Base-by-base conservation (phyloP, 495 filamentous ascomycete genomes). In the Aspergillus bridgeri region DNA sequence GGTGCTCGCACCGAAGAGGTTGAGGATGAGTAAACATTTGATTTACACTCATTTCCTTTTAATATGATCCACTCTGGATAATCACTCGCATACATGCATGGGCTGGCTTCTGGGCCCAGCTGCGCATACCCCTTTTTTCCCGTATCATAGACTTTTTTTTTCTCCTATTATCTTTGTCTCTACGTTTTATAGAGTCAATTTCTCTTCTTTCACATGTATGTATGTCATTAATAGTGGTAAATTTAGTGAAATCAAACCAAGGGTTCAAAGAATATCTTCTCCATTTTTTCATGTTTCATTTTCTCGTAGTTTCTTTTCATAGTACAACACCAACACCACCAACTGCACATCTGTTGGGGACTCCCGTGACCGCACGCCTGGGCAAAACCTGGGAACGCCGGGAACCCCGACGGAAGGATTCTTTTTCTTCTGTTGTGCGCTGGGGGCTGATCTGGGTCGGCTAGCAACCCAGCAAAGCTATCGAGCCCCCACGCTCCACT, bases 1-100 rank as follows among this genome's bases (percentile, higher is more conserved):
- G 80, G 77, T 56, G 74, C 81, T 55, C 85, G 82, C 69, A 75
- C 84, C 47, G 79, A 80, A 49, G 81, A 83, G 48, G 82, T 83
- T 50, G 87, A 89, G 67, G 87, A 90, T 60, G 84, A 88, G 70
- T 87, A 81, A 72, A 75, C 54, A 54, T 54, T 64, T 64, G 50
- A 27, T 51, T 53, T 58, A 49, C 59, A 29, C 60, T 64, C 58
- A 56, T 70, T 65, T 71, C 66, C 51, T 60, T 59, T 64, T 64
- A 68, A 69, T 61, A 65, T 60, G 54, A 56, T 64, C 56, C 56
- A 11, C 60, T 60, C 63, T 67, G 65, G 65, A 65, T 69, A 38
- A 66, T 60, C 65, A 69, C 71, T 64, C 57, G 51, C 65, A 66
- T 64, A 66, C 66, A 69, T 69, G 66, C 66, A 66, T 69, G 53